Percentiles rank a stretch among this genome's conserved stretches.
These are phyloP conservation scores for Mycena vitilis DNA, from an alignment of 768 basidiomycete genomes.

Conservation along the genomic window DNA sequence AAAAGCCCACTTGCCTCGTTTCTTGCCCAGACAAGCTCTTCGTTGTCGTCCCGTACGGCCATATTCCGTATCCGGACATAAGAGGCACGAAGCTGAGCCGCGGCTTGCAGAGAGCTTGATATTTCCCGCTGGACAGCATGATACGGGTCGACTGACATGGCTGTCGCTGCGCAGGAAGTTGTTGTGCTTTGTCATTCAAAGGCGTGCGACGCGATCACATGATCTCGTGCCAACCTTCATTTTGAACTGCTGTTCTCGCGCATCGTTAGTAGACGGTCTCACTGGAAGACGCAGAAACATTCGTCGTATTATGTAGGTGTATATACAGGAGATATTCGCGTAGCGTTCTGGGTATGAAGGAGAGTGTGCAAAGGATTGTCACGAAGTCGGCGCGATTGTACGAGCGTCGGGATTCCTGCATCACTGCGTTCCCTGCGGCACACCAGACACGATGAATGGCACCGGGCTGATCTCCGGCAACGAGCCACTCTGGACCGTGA, in stretches of 20 bases:
- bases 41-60: slow-evolving; percentile 73
- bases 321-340: too few species aligned
- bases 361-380: background rate
- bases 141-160: slow-evolving; percentile 86
- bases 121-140: slow-evolving; percentile 89
- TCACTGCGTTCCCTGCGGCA: background rate
- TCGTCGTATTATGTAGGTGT: too few species aligned
- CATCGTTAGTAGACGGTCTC: too few species aligned
- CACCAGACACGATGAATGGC: background rate
- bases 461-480: slow-evolving; percentile 29
- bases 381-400: background rate
- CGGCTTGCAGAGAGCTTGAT: slow-evolving; percentile 77
- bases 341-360: too few species aligned
- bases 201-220: slow-evolving; percentile 20
- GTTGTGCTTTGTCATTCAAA: background rate
- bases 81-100: slow-evolving; percentile 77
- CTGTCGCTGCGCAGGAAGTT: background rate
- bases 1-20: slow-evolving; percentile 69
- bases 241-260: too few species aligned
- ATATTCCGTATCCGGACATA: slow-evolving; percentile 83
- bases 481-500: slow-evolving; percentile 20
- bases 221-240: background rate
- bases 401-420: background rate
- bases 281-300: too few species aligned
- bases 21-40: slow-evolving; percentile 83